Conservation (phyloP, 1,284 basidiomycete genomes). For the Coriolopsis trogii region DNA sequence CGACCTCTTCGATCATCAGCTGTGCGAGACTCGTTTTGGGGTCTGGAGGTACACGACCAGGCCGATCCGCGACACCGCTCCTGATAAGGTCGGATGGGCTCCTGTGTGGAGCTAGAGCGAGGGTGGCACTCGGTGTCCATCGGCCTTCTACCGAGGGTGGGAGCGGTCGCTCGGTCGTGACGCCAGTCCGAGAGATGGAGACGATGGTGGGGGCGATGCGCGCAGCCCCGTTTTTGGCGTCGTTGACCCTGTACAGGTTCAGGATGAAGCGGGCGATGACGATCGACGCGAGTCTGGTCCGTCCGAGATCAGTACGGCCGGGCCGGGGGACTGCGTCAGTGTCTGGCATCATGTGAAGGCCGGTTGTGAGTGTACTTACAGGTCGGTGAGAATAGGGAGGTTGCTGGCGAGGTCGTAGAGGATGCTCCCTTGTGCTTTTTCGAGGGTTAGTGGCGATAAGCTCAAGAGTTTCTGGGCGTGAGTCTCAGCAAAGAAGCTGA, state of each 20-base stretch:
- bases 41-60: too few species aligned
- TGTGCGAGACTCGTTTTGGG: too few species aligned
- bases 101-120: too few species aligned
- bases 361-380: background rate
- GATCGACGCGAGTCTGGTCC: background rate
- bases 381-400: background rate
- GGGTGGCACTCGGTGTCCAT: too few species aligned
- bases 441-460: background rate
- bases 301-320: background rate
- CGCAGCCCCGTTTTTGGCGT: background rate
- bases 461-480: background rate
- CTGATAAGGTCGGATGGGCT: too few species aligned
- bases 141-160: too few species aligned
- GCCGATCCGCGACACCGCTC: too few species aligned
- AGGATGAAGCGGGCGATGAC: background rate
- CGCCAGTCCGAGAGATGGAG: background rate
- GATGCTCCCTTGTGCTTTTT: background rate
- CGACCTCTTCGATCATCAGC: too few species aligned
- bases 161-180: too few species aligned
- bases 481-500: background rate
- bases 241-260: background rate
- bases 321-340: too few species aligned
- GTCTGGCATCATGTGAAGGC: background rate
- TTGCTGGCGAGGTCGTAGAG: background rate
- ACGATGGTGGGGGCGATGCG: background rate